Conservation (phyloP, 2,329 filamentous ascomycete genomes). For the Botrytis sinoallii region DNA sequence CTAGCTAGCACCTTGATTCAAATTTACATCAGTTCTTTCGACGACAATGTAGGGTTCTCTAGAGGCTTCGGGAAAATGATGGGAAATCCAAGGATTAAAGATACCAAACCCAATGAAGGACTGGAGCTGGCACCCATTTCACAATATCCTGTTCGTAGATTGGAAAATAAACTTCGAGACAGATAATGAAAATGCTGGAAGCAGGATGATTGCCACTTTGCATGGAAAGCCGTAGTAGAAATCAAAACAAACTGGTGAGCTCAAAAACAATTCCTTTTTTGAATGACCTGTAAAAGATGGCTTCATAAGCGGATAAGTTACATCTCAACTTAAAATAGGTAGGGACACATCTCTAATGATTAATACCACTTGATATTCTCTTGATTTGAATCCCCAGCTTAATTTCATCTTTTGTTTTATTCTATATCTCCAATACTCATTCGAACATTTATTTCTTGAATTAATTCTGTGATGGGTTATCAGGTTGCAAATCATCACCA, state of each 20-base stretch:
- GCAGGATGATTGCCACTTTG: background rate
- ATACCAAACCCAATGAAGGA: background rate
- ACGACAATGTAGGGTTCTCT: background rate
- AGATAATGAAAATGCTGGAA: background rate
- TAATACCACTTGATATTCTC: background rate
- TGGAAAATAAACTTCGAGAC: background rate
- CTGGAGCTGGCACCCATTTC: background rate
- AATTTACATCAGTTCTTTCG: background rate
- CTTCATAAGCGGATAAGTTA: background rate
- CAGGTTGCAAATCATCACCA: background rate
- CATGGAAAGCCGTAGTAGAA: background rate
- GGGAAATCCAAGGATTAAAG: background rate
- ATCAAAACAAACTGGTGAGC: too few species aligned
- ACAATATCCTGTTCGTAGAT: background rate
- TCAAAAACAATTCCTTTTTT: background rate
- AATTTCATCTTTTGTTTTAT: background rate
- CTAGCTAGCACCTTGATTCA: background rate
- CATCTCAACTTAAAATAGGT: background rate
- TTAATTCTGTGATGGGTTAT: background rate
- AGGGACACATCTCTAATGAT: background rate
- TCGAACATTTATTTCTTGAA: background rate
- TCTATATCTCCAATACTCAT: background rate
- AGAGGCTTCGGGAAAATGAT: background rate
- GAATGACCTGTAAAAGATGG: background rate
- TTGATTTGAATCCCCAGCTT: background rate